Evolutionary conservation across 2,329 filamentous ascomycete species (phyloP).

Genomic region (Dactylonectria macrodidyma): DNA sequence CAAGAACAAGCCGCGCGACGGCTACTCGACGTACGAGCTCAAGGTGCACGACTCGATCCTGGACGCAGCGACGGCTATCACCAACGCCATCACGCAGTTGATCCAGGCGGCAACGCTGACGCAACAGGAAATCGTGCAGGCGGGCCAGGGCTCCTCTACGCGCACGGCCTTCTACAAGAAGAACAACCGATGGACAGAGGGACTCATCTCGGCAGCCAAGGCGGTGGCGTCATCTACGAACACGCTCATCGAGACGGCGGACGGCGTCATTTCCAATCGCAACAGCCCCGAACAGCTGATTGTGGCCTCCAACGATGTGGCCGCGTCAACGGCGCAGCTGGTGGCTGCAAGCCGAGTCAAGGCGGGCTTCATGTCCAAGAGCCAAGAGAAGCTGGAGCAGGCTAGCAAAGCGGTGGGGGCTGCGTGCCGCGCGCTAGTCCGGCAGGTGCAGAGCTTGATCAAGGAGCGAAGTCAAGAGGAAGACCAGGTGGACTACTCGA

Average conservation of each 20-base stretch:
- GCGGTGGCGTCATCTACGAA: slow-evolving; percentile 95
- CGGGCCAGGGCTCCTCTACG: slow-evolving; percentile 89
- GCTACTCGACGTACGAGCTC: slow-evolving; percentile 95
- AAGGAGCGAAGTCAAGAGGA: slow-evolving; percentile 87
- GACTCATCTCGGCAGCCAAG: slow-evolving; percentile 96
- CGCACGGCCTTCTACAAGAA: slow-evolving; percentile 99
- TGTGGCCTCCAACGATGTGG: slow-evolving; percentile 96
- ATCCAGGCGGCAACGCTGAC: slow-evolving; percentile 95
- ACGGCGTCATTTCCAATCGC: slow-evolving; percentile 91
- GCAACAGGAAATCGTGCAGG: slow-evolving; percentile 96
- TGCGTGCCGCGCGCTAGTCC: slow-evolving; percentile 88
- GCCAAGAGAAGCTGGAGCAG: slow-evolving; percentile 90
- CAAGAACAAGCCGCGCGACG: slow-evolving; percentile 95
- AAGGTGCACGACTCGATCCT: slow-evolving; percentile 96
- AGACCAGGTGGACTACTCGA: slow-evolving; percentile 88
- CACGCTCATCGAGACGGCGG: slow-evolving; percentile 96
- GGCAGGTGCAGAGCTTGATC: slow-evolving; percentile 96
- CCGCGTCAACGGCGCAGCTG: slow-evolving; percentile 94
- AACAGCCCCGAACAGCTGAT: slow-evolving; percentile 98
- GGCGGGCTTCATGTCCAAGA: slow-evolving; percentile 98
- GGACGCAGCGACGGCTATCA: slow-evolving; percentile 92
- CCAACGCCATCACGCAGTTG: slow-evolving; percentile 91
- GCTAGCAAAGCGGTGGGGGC: slow-evolving; percentile 94
- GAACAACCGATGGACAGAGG: slow-evolving; percentile 99
- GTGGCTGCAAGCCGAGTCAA: slow-evolving; percentile 97